Evolutionary conservation across 2,329 filamentous ascomycete species (phyloP), one percentile per base, ranked within the genome.

Genomic region (Cladophialophora carrionii): DNA sequence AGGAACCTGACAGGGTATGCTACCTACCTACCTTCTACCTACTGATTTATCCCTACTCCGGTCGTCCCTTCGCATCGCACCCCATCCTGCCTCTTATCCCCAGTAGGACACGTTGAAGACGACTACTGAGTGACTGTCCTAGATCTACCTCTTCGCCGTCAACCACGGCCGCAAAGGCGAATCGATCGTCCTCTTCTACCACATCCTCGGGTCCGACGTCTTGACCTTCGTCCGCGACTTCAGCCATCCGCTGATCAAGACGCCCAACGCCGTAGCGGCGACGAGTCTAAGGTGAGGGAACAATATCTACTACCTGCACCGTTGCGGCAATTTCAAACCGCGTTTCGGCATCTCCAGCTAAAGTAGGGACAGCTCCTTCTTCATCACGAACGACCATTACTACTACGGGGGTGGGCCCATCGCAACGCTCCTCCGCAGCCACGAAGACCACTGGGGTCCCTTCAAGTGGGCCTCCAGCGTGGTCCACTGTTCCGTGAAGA

Each of bases 361-460:
- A 43, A n/a, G 9, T 34, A 2, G 14, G 4, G 8, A 41, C 41
- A 65, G 60, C 41, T 68, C 66, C 29, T 68, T 68, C 48, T 68
- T 65, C 60, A 68, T 68, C 60, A 65, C 66, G 20, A 68, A 68
- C 56, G 66, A 68, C 61, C 66, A 68, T 53, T 66, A 65, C 60
- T 65, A 58, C 60, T 68, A 63, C 58, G 49, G 49, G 17, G 59
- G 59, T 17, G 66, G 63, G 4, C 46, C 57, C 9, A 22, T 68
- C 10, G 63, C 63, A 8, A 57, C 62, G 20, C 4, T 63, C 48
- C 57, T 63, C 29, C 64, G 66, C 26, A 65, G 34, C 20, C 56
- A 63, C 34, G 66, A 68, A 49, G 34, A 60, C 26, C 59, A 55
- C 34, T 63, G 65, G 41, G 66, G 66, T 7, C 66, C 66, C 22